Evolutionary conservation across 345 rosid genomes (phyloP), one percentile per base, ranked within the genome.

Genomic region (Euphorbia peplus): DNA sequence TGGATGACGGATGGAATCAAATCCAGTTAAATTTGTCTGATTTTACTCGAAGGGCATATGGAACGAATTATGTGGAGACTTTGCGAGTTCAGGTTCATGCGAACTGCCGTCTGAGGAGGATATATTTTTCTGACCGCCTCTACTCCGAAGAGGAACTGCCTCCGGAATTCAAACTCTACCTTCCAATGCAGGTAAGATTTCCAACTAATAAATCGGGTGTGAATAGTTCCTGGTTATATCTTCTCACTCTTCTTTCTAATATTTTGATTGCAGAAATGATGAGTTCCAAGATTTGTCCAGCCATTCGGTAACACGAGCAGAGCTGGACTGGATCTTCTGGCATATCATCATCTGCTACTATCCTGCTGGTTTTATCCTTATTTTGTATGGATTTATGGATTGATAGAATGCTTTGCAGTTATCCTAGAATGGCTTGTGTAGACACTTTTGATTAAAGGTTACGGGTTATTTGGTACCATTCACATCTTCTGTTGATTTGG

Each of bases 141-240:
- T 95, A 95, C 84, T 90, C 97, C 0, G 99, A 95, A 63, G 99
- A 91, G 82, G 99, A 95, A 78, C 97, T 95, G 63, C 99, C 99
- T 15, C 98, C 98, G 0, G 99, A 95, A 70, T 95, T 95, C 61
- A 95, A 88, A 71, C 86, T 95, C 8, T 91, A 91, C 77, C 99
- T 91, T 61, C 98, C 99, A 18, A 72, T 88, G 85, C 99, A 91
- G 93, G 98, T 88, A 69, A 73, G 64, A 44, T 68, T 51, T 25
- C 29, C 15, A 14, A 1, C 21, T 16, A 37, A 42, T 37, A 6
- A 19, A 29, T 54, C 47, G 3, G 11, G 5, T 25, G 21, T 18
- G 28, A 52, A 1, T 0, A 13, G 48, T 35, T 53, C 19, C 32
- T 51, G 16, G 64, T 42, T 26, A 15, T 53, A 0, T 4, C 5